A percentile compares a stretch with the other conserved stretches of the same genome.
phyloP scores from a whole-genome alignment of 176 grass and related monocot species.

The Leersia perrieri region DNA sequence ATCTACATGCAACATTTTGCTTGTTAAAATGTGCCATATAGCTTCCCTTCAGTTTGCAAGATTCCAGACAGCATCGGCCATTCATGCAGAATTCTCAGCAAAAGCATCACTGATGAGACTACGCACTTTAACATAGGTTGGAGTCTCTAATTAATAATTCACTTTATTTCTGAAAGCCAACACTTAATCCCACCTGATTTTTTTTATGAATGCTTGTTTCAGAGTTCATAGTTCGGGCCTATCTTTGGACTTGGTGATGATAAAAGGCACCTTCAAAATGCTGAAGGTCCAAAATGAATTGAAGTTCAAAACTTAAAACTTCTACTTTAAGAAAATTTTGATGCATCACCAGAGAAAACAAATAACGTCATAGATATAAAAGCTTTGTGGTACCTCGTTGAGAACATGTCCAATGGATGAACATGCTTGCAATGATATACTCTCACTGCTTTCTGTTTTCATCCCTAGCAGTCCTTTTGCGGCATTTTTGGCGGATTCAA shows the following conservation, averaged over 20 bases:
- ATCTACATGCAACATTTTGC: background rate
- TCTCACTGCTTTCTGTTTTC: constrained; percentile 45
- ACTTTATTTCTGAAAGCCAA: constrained; percentile 5
- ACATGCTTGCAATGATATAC: constrained; percentile 54
- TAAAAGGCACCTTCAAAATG: background rate
- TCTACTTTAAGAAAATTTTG: background rate
- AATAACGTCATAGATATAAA: constrained; percentile 4
- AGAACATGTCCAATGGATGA: constrained; percentile 96
- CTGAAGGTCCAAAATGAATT: constrained; percentile 4
- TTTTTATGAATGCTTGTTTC: background rate
- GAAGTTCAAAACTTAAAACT: background rate
- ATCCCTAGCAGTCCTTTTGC: constrained; percentile 48
- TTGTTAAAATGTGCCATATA: constrained; percentile 16
- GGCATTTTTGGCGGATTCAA: constrained; percentile 71
- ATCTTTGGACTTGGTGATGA: background rate
- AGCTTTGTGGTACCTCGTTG: constrained; percentile 59
- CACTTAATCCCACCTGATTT: background rate
- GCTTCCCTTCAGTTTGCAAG: background rate
- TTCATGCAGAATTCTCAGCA: background rate
- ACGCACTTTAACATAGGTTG: background rate
- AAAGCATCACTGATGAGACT: background rate
- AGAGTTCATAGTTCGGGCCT: too few relatives aligned
- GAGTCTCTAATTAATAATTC: background rate
- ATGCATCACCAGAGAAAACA: background rate
- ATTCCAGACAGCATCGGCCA: constrained; percentile 3